Base-by-base conservation (phyloP, 169 alveolate species). In the Amoebophrya sp. region DNA sequence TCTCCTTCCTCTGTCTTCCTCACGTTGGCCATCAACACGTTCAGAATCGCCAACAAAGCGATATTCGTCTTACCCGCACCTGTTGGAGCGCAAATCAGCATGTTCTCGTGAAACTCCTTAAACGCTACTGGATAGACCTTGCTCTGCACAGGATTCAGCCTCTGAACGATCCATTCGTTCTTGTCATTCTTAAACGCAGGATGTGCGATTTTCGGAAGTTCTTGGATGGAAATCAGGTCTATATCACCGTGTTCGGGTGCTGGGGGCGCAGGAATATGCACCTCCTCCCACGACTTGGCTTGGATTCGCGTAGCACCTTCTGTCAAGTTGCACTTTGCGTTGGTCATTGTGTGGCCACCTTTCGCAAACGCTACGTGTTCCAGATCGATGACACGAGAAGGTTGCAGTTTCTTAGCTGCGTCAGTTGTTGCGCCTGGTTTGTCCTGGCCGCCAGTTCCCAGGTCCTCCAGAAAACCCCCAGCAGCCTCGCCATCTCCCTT, bases 41-140 rank as follows among this genome's bases (percentile, higher is more conserved):
- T 97, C 90, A 99, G 95, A 55, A 99, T 98, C 89, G 99, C 96
- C 91, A 99, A 96, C 94, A 99, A 94, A 89, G 99, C 99, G 89
- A 99, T 98, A 95, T 99, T 99, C 12, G 99, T 99, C 96, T 99
- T 99, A 34, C 99, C 99, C n/a, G n/a, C n/a, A n/a, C n/a, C n/a
- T n/a, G n/a, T n/a, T n/a, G 12, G 99, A 36, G 99, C 99, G 93
- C 99, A 98, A 12, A 99, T 97, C 65, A 99, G 95, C 97, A 99
- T 90, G 95, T 99, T 99, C 93, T 98, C 99, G 92, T 97, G 97
- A 83, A 96, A 97, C 40, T 95, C 95, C 89, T 96, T 94, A 93
- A 98, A 97, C 0, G 99, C 99, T 26, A 96, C 95, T 14, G 97
- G 96, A 93, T 94, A 98, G 24, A 99, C 99, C 89, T 95, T 95